Conservation (phyloP, 2,329 filamentous ascomycete genomes). For the Trichoderma oligosporum region DNA sequence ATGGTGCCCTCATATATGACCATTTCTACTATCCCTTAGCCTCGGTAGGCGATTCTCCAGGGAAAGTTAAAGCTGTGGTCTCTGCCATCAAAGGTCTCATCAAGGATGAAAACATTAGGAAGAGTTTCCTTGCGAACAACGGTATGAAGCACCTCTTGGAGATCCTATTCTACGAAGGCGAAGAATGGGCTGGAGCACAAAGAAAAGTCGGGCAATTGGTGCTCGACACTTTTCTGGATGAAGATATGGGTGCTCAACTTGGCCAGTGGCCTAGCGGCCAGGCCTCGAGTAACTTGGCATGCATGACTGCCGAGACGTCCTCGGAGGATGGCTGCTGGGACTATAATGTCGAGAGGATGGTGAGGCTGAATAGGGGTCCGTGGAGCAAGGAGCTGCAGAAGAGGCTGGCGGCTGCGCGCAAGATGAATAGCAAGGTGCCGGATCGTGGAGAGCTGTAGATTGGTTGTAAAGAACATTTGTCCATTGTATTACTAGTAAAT, state of each 20-base stretch:
- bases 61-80: slow-evolving; percentile 40
- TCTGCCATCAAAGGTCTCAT: slow-evolving; percentile 54
- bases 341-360: slow-evolving; percentile 45
- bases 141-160: slow-evolving; percentile 55
- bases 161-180: slow-evolving; percentile 46
- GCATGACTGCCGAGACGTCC: slow-evolving; percentile 30
- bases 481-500: neutral
- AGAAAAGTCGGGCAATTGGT: slow-evolving; percentile 56
- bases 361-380: slow-evolving; percentile 37
- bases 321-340: slow-evolving; percentile 56
- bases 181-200: slow-evolving; percentile 48
- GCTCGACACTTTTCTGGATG: slow-evolving; percentile 64
- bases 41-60: slow-evolving; percentile 27
- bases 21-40: slow-evolving; percentile 43
- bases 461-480: neutral
- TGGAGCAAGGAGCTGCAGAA: slow-evolving; percentile 46
- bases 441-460: slow-evolving; percentile 35
- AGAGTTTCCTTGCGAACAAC: slow-evolving; percentile 51
- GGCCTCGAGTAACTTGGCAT: slow-evolving; percentile 36
- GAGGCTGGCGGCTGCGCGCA: slow-evolving; percentile 34
- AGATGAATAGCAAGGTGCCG: slow-evolving; percentile 27
- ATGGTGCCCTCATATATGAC: slow-evolving; percentile 32
- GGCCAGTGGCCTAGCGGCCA: slow-evolving; percentile 52
- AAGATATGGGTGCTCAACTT: slow-evolving; percentile 55
- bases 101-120: slow-evolving; percentile 49